Evolutionary conservation across 2,329 filamentous ascomycete species (phyloP).

Genomic region (Mycosphaerella arachidis): DNA sequence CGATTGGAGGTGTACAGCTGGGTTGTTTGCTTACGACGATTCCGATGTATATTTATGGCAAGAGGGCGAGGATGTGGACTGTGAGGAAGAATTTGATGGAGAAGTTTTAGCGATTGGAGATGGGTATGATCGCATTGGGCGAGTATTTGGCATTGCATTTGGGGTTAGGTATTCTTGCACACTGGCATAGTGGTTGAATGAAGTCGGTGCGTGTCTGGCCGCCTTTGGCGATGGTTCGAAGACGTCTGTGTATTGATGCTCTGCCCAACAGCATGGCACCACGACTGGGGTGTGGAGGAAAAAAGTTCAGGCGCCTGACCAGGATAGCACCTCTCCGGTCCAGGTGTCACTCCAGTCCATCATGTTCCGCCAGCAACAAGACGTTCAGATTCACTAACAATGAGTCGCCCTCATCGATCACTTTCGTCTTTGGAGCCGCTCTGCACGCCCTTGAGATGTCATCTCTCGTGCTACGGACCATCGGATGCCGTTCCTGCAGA

Average conservation of each 20-base stretch:
- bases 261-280: not conserved
- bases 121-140: not conserved
- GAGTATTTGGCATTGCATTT: not conserved
- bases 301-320: too few relatives aligned
- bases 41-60: constrained; percentile 92
- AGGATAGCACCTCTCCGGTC: too few relatives aligned
- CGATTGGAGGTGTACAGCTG: constrained; percentile 80
- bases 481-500: not conserved
- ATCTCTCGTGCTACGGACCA: not conserved
- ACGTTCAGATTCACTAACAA: too few relatives aligned
- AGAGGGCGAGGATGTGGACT: constrained; percentile 90
- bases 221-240: not conserved
- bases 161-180: not conserved
- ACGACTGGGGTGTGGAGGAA: too few relatives aligned
- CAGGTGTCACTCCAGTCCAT: too few relatives aligned
- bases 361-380: too few relatives aligned
- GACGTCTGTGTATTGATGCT: too few relatives aligned
- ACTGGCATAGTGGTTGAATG: not conserved
- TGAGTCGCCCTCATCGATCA: too few relatives aligned
- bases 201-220: not conserved
- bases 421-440: not conserved
- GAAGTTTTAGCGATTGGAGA: constrained; percentile 51
- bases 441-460: not conserved
- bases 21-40: constrained; percentile 69
- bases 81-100: constrained; percentile 82